A percentile compares a stretch with the other conserved stretches of the same genome.
Evolutionary conservation across 2,329 filamentous ascomycete species (phyloP).

Genomic region (Fusarium oligoseptatum): DNA sequence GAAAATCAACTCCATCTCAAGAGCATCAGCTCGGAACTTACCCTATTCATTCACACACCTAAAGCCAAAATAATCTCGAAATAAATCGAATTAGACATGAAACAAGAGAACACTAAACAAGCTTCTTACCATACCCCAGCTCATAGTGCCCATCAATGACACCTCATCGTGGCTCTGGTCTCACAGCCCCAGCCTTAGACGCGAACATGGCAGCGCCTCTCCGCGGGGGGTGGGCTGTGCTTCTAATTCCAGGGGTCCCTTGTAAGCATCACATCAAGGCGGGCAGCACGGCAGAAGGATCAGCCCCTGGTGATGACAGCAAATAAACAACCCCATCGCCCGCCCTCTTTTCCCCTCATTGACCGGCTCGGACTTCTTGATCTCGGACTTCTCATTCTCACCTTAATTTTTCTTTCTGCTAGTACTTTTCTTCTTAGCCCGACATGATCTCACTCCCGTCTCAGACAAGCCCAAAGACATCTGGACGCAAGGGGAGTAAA

Average conservation of each 20-base stretch:
- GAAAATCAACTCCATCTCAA: neutral
- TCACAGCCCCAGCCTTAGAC: constrained; percentile 3
- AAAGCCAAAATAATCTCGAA: neutral
- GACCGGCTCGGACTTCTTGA: constrained; percentile 34
- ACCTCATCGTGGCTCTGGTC: neutral
- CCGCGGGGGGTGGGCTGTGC: constrained; percentile 1
- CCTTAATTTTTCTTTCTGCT: neutral
- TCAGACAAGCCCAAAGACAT: constrained; percentile 28
- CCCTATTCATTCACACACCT: neutral
- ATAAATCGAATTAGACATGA: neutral
- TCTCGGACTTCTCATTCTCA: constrained; percentile 11
- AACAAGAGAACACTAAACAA: neutral
- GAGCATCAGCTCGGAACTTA: neutral
- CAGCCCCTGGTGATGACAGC: constrained; percentile 5
- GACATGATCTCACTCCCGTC: constrained; percentile 23
- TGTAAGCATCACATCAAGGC: constrained; percentile 10
- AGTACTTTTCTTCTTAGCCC: neutral
- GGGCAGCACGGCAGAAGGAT: neutral
- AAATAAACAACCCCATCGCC: constrained; percentile 29
- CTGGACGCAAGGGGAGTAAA: constrained; percentile 57
- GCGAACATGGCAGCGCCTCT: constrained; percentile 3
- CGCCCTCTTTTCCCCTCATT: constrained; percentile 26
- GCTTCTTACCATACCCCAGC: neutral
- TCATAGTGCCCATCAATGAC: neutral
- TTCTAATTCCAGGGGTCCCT: neutral